Percentiles rank a stretch among this genome's conserved stretches.
Conservation (phyloP, 441 rosid species). For the Biscutella auriculata region DNA sequence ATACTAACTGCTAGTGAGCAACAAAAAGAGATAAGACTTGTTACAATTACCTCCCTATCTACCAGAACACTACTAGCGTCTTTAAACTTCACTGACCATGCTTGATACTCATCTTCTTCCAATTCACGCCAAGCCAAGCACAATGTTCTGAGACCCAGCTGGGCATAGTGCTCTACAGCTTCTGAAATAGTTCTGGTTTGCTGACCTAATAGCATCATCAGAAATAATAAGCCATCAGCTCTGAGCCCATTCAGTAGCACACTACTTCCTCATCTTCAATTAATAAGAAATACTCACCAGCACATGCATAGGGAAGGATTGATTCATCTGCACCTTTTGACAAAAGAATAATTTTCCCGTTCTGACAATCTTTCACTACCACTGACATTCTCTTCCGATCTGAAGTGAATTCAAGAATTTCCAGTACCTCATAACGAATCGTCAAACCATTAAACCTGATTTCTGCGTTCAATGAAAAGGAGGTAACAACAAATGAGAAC, state of each 20-base stretch:
- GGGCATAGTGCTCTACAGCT: conserved; percentile 90
- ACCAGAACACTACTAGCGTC: conserved; percentile 78
- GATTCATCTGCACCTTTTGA: conserved; percentile 99
- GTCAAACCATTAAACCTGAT: conserved; percentile 50
- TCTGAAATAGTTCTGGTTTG: conserved; percentile 73
- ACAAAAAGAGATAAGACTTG: neutral
- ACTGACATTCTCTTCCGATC: conserved; percentile 98
- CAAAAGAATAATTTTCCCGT: conserved; percentile 66
- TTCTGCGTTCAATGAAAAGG: conserved; percentile 36
- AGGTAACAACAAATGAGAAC: conserved; percentile 7
- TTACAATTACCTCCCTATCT: conserved; percentile 80
- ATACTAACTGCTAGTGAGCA: neutral
- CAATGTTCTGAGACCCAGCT: conserved; percentile 84
- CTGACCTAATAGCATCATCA: conserved; percentile 46
- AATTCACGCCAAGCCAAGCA: conserved; percentile 96
- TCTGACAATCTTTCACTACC: conserved; percentile 70
- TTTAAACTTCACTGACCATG: conserved; percentile 75
- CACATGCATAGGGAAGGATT: conserved; percentile 62
- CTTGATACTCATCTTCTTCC: conserved; percentile 71
- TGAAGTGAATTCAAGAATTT: conserved; percentile 91
- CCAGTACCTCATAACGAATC: conserved; percentile 71
- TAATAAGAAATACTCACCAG: conserved; percentile 41
- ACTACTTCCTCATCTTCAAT: neutral
- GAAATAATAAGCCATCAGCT: neutral
- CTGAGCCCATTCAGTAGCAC: neutral